Percentiles rank a stretch among this genome's conserved stretches.
phyloP scores from a whole-genome alignment of 768 basidiomycete species.

The Rhizopogon salebrosus region DNA sequence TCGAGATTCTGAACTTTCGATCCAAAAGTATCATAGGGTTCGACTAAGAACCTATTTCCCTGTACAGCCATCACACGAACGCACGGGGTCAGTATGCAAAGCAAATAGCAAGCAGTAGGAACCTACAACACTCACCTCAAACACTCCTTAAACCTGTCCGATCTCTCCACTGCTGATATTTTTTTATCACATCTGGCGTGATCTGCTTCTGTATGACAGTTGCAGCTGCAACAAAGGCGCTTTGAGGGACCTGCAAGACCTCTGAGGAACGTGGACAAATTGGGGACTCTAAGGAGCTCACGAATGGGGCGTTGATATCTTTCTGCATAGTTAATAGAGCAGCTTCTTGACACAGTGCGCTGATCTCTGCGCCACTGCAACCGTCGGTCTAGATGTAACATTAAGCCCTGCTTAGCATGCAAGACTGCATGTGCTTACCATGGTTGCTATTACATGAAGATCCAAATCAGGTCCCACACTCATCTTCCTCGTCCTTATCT shows the following conservation, averaged over 20 bases:
- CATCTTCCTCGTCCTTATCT: slow-evolving; percentile 76
- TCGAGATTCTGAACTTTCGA: background rate
- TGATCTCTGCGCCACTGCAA: slow-evolving; percentile 94
- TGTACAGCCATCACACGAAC: background rate
- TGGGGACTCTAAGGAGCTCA: slow-evolving; percentile 31
- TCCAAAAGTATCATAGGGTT: background rate
- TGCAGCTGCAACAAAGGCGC: slow-evolving; percentile 73
- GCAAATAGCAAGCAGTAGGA: slow-evolving; percentile 4
- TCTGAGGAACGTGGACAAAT: background rate
- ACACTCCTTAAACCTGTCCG: slow-evolving; percentile 17
- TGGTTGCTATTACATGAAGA: slow-evolving; percentile 55
- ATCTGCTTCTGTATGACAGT: slow-evolving; percentile 72
- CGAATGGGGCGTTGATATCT: slow-evolving; percentile 72
- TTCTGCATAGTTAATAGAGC: slow-evolving; percentile 88
- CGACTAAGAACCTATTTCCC: too few relatives aligned
- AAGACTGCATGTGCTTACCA: slow-evolving; percentile 43
- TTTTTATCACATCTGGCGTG: slow-evolving; percentile 70
- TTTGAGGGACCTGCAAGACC: slow-evolving; percentile 58
- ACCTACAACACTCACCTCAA: background rate
- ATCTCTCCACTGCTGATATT: slow-evolving; percentile 68
- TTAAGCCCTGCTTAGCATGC: background rate
- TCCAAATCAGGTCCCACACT: slow-evolving; percentile 68
- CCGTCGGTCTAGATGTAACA: slow-evolving; percentile 67
- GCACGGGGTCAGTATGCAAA: background rate
- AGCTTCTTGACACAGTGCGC: slow-evolving; percentile 92